These are phyloP conservation scores for Zalaria obscura DNA, from an alignment of 2,329 filamentous ascomycete species.

Conservation along the genomic window DNA sequence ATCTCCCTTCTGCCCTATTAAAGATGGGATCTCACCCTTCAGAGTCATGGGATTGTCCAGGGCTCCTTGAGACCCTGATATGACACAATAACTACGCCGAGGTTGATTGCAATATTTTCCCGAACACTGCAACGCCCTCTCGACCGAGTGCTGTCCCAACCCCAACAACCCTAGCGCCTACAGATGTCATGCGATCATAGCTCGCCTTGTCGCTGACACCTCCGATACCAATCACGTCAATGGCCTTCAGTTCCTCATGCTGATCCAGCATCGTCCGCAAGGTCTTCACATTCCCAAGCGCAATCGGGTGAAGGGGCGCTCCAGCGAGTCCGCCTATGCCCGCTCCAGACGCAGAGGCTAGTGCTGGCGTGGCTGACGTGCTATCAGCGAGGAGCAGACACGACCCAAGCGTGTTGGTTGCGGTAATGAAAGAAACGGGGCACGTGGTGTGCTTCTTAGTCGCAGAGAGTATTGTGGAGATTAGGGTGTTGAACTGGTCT, in stretches of 20 bases:
- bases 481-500: conserved; percentile 46
- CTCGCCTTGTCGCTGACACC: conserved; percentile 53
- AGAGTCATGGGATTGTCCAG: too few relatives aligned
- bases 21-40: too few relatives aligned
- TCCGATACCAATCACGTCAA: conserved; percentile 57
- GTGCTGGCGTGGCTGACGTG: conserved; percentile 16
- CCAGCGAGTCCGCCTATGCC: conserved; percentile 62
- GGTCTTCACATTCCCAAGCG: conserved; percentile 60
- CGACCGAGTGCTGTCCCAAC: conserved; percentile 56
- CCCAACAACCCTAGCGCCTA: conserved; percentile 52
- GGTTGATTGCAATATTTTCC: conserved; percentile 31
- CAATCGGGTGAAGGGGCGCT: conserved; percentile 55
- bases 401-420: conserved; percentile 60
- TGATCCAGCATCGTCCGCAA: conserved; percentile 46
- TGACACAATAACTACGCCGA: too few relatives aligned
- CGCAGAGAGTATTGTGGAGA: conserved; percentile 32
- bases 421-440: conserved; percentile 53
- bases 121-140: conserved; percentile 48
- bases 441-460: conserved; percentile 14
- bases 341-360: conserved; percentile 37
- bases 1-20: too few relatives aligned
- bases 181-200: conserved; percentile 50
- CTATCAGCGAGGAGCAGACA: conserved; percentile 40
- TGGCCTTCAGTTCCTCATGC: conserved; percentile 31
- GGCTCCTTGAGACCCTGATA: too few relatives aligned